Percentiles rank a stretch among this genome's conserved stretches.
These are phyloP conservation scores for Aspergillus oerlinghausenensis DNA, from an alignment of 2,329 filamentous ascomycete genomes.

Conservation along the genomic window DNA sequence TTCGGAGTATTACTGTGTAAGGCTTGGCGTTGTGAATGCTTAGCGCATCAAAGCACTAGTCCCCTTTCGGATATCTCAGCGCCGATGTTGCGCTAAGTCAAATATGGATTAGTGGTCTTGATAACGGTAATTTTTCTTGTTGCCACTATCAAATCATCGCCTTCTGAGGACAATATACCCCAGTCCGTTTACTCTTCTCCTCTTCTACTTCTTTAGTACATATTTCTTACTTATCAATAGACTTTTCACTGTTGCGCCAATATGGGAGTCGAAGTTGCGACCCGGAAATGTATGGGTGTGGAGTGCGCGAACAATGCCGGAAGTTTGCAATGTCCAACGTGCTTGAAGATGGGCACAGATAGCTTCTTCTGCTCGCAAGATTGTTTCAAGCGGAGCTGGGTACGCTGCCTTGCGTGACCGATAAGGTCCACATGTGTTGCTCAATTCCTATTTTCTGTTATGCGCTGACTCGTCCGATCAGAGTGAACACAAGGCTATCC, in stretches of 20 bases:
- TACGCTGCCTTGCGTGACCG: constrained; percentile 47
- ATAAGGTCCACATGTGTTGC: constrained; percentile 17
- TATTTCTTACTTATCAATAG: background rate
- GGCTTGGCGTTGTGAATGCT: background rate
- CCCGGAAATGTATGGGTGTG: constrained; percentile 63
- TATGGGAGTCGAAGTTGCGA: constrained; percentile 28
- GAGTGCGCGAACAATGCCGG: constrained; percentile 87
- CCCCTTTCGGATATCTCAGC: background rate
- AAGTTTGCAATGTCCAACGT: constrained; percentile 87
- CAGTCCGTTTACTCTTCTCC: background rate
- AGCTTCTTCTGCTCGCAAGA: constrained; percentile 98
- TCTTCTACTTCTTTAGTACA: background rate
- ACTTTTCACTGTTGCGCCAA: background rate
- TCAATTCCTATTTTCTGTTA: background rate
- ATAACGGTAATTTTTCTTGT: background rate
- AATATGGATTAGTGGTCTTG: background rate
- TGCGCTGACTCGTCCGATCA: constrained; percentile 36
- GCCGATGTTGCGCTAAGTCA: background rate
- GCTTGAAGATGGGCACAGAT: constrained; percentile 82
- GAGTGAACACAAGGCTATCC: constrained; percentile 75
- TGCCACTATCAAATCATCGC: background rate
- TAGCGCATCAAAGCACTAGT: background rate
- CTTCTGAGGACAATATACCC: background rate
- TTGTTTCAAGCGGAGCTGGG: constrained; percentile 99
- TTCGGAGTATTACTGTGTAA: background rate